phyloP scores from a whole-genome alignment of 257 asterid species.

The Fraxinus anomala region DNA sequence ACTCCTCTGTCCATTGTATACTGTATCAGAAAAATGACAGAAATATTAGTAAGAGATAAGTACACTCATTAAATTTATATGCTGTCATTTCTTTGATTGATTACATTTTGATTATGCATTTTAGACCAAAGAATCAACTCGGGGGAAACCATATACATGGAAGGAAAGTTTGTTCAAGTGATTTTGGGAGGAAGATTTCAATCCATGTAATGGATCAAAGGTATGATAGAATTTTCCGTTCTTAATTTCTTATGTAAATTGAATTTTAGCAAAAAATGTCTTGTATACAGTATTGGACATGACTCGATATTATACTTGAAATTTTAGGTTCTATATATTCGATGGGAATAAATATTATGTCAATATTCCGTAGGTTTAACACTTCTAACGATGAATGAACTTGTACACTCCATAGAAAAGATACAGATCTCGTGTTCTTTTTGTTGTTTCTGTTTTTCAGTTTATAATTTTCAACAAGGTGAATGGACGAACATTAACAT shows the following conservation, averaged over 20 bases:
- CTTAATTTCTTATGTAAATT: no score
- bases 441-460: not conserved
- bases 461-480: not conserved
- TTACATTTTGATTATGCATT: not conserved
- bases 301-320: not conserved
- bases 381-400: no score
- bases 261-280: not conserved
- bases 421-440: no score
- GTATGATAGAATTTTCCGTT: not conserved
- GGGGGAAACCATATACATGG: no score
- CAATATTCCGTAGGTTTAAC: no score
- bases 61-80: no score
- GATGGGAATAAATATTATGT: no score
- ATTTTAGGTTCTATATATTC: no score
- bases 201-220: not conserved
- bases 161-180: not conserved
- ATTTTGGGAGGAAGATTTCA: no score
- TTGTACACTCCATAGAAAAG: no score
- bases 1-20: slow-evolving; percentile 94
- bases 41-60: not conserved
- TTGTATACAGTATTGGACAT: not conserved
- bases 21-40: slow-evolving; percentile 33
- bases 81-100: not conserved
- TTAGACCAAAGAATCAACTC: not conserved
- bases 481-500: not conserved